These are phyloP conservation scores for Yamadazyma phyllophila DNA, from an alignment of 805 yeast genomes.

Conservation along the genomic window DNA sequence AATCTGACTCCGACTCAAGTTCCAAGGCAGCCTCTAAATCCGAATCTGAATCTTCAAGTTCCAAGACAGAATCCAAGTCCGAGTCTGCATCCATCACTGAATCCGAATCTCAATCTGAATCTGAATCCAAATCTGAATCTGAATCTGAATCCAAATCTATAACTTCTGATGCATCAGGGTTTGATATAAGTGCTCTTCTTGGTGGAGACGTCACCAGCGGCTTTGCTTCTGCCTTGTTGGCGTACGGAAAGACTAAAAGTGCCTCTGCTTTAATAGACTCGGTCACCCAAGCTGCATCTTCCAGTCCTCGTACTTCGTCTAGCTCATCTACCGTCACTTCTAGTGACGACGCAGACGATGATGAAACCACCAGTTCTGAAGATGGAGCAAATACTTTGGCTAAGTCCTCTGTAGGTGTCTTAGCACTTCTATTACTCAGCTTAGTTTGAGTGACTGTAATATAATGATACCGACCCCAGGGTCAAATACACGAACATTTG, in stretches of 20 bases:
- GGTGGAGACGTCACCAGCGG: background rate
- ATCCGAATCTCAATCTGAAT: background rate
- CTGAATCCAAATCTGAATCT: background rate
- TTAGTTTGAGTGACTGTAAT: background rate
- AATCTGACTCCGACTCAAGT: background rate
- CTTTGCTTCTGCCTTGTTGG: conserved; percentile 11
- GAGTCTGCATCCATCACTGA: background rate
- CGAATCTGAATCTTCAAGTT: background rate
- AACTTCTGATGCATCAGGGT: background rate
- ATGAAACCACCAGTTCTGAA: conserved; percentile 6
- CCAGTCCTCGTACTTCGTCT: background rate
- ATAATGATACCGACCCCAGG: too few relatives aligned
- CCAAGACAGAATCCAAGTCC: background rate
- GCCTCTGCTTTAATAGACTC: conserved; percentile 3
- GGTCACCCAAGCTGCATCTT: background rate
- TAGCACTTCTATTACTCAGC: conserved; percentile 4
- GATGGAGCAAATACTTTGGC: conserved; percentile 6
- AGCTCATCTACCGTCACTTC: background rate
- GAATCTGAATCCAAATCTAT: background rate
- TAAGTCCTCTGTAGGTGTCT: background rate
- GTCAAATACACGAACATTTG: too few relatives aligned
- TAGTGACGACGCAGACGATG: background rate
- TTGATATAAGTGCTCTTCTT: background rate
- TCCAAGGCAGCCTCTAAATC: background rate
- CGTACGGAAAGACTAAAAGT: conserved; percentile 8